Base-by-base conservation (phyloP, 2,329 filamentous ascomycete species). In the Parastagonospora avenae region DNA sequence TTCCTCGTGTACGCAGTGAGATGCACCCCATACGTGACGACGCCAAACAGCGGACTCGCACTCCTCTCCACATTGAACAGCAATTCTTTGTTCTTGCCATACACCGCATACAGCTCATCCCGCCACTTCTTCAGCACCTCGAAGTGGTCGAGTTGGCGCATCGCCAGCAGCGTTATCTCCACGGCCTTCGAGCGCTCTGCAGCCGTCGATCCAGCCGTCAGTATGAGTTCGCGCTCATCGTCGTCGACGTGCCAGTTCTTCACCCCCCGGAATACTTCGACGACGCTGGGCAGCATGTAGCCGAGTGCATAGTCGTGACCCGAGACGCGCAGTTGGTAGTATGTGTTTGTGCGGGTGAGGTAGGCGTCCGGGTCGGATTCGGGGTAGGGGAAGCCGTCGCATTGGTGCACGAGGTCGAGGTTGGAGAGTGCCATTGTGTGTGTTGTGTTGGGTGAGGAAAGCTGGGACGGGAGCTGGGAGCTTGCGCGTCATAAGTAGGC, bases 381-480 rank as follows among this genome's bases (percentile, higher is more conserved):
- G 48, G 82, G 80, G 74, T 95, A 91, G 1, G 92, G 92, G 67
- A 96, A 96, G 66, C 90, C 93, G 69, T 85, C 82, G 73, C 81
- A 83, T 71, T 85, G 81, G 45, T 79, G 74, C 41, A 85, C 70
- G 24, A 85, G 74, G 44, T 84, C 80, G 42, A 85, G 74, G 57
- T 84, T 80, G 24, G 79, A 77, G 54, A 77, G 73, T 2, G 63
- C 46, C 70, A 74, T 73, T 39, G 31, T 32, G n/a, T 31, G 19
- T 15, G 4, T 43, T 54, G 15, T 43, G 29, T 12, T 33, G 42
- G n/a, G 40, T 41, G 12, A 8, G 27, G 31, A 39, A 40, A 41
- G 35, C 16, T 54, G 42, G 27, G 31, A 48, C 15, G 36, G 14
- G 44, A 33, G 39, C 28, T 41, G 31, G 14, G 27, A 54, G 49